Evolutionary conservation across 495 filamentous ascomycete genomes (phyloP).

Genomic region (Cryomyces minteri): DNA sequence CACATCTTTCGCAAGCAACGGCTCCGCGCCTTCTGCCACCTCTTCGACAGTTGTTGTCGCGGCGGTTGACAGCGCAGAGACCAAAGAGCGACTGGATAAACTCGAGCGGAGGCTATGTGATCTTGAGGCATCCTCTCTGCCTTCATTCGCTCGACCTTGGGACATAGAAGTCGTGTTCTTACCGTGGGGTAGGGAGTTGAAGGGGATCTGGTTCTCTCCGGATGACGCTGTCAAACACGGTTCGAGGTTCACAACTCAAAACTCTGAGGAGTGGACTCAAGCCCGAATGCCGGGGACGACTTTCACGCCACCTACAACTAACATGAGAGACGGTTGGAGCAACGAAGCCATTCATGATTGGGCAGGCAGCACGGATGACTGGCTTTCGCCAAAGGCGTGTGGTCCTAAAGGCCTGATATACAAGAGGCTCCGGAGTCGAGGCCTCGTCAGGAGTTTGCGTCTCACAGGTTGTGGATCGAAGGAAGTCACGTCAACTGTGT

Average conservation of each 20-base stretch:
- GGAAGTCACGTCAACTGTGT: slow-evolving; percentile 39
- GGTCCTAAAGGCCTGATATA: slow-evolving; percentile 32
- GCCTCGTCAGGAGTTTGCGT: slow-evolving; percentile 39
- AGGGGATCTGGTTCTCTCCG: slow-evolving; percentile 38
- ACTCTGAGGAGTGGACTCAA: slow-evolving; percentile 33
- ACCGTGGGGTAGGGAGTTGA: slow-evolving; percentile 40
- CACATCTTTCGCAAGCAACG: slow-evolving; percentile 15
- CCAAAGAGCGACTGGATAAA: slow-evolving; percentile 24
- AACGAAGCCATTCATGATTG: slow-evolving; percentile 22
- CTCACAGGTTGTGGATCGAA: slow-evolving; percentile 38
- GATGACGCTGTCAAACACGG: slow-evolving; percentile 26
- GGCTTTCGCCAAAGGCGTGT: slow-evolving; percentile 41
- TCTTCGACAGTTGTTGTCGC: slow-evolving; percentile 17
- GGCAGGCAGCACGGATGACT: slow-evolving; percentile 23
- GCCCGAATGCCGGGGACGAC: background rate
- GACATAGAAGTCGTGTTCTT: slow-evolving; percentile 48
- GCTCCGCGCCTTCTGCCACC: slow-evolving; percentile 15
- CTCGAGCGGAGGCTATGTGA: slow-evolving; percentile 36
- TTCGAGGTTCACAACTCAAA: slow-evolving; percentile 18
- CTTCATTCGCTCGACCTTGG: slow-evolving; percentile 40
- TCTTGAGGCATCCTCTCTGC: slow-evolving; percentile 33
- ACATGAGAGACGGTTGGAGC: slow-evolving; percentile 17
- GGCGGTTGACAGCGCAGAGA: slow-evolving; percentile 15
- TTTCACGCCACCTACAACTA: background rate
- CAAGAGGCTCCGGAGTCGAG: slow-evolving; percentile 43